These are phyloP conservation scores for Biancaea sappan DNA, from an alignment of 306 rosid species.

Conservation along the genomic window DNA sequence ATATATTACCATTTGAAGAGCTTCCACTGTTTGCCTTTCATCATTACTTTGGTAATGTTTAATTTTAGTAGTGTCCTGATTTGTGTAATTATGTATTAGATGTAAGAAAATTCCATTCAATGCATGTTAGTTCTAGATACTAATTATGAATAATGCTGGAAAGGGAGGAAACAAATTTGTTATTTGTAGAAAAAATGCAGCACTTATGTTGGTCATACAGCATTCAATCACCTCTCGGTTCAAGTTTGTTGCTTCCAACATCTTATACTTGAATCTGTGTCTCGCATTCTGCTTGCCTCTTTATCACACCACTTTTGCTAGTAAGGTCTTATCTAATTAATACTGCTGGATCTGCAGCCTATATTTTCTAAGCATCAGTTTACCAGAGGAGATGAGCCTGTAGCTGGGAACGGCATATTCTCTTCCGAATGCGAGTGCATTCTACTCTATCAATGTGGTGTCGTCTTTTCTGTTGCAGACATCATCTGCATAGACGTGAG, in stretches of 20 bases:
- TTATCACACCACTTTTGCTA: background rate
- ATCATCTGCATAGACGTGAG: slow-evolving; percentile 9
- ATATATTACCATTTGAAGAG: slow-evolving; percentile 25
- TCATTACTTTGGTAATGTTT: slow-evolving; percentile 15
- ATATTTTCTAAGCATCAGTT: slow-evolving; percentile 86
- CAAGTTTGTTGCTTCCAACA: slow-evolving; percentile 7
- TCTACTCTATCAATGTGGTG: slow-evolving; percentile 20
- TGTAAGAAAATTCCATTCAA: slow-evolving; percentile 8
- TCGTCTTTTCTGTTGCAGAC: slow-evolving; percentile 26
- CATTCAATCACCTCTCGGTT: background rate
- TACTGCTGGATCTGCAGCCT: slow-evolving; percentile 66
- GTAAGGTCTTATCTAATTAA: background rate
- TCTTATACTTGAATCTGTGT: background rate
- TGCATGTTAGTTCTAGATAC: slow-evolving; percentile 8
- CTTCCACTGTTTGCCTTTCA: background rate
- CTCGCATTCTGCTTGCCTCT: background rate
- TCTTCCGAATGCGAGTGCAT: slow-evolving; percentile 36
- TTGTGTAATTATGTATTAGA: background rate
- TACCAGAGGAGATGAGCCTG: slow-evolving; percentile 87
- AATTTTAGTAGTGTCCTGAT: background rate
- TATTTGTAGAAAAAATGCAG: slow-evolving; percentile 4
- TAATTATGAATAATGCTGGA: slow-evolving; percentile 18
- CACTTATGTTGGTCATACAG: background rate
- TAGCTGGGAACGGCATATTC: slow-evolving; percentile 43
- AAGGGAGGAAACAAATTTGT: slow-evolving; percentile 4